Percentiles rank a stretch among this genome's conserved stretches.
phyloP scores from a whole-genome alignment of 2,329 filamentous ascomycete genomes.

The Pseudonectria buxi region DNA sequence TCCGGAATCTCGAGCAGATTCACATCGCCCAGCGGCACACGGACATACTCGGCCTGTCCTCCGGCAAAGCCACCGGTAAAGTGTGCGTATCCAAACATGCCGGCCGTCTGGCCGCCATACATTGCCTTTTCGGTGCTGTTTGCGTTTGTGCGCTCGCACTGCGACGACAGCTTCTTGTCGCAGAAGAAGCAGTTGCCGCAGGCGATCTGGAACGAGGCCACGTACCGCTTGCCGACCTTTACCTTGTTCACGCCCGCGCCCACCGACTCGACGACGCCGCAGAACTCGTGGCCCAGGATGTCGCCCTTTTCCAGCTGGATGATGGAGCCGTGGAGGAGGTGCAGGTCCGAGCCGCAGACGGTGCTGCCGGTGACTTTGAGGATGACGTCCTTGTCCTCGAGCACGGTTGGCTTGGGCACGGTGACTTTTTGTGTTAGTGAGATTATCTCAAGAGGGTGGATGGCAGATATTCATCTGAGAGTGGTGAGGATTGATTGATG shows the following conservation, averaged over 20 bases:
- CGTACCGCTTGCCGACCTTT: conserved; percentile 60
- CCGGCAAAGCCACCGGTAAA: conserved; percentile 84
- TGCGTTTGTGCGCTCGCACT: conserved; percentile 73
- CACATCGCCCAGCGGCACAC: conserved; percentile 72
- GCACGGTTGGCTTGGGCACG: conserved; percentile 61
- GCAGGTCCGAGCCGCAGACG: conserved; percentile 53
- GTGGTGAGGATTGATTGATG: too few relatives aligned
- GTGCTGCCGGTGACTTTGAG: conserved; percentile 65
- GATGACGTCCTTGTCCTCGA: conserved; percentile 72
- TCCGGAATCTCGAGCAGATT: conserved; percentile 76
- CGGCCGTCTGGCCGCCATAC: conserved; percentile 72
- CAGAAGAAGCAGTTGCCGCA: conserved; percentile 69
- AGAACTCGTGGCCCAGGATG: conserved; percentile 60
- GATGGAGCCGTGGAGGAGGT: conserved; percentile 49
- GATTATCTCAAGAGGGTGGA: not conserved
- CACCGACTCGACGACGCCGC: conserved; percentile 47
- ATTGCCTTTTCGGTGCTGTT: conserved; percentile 65
- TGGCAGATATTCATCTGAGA: too few relatives aligned
- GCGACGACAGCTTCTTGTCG: conserved; percentile 68
- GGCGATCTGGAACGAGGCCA: conserved; percentile 82
- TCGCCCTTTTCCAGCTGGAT: conserved; percentile 57
- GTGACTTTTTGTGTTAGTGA: conserved; percentile 38
- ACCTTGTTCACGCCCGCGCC: conserved; percentile 49
- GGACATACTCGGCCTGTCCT: conserved; percentile 80
- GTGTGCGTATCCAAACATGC: conserved; percentile 67